Evolutionary conservation across 2,329 filamentous ascomycete genomes (phyloP).

Genomic region (Ceratocystis diversiconidia): DNA sequence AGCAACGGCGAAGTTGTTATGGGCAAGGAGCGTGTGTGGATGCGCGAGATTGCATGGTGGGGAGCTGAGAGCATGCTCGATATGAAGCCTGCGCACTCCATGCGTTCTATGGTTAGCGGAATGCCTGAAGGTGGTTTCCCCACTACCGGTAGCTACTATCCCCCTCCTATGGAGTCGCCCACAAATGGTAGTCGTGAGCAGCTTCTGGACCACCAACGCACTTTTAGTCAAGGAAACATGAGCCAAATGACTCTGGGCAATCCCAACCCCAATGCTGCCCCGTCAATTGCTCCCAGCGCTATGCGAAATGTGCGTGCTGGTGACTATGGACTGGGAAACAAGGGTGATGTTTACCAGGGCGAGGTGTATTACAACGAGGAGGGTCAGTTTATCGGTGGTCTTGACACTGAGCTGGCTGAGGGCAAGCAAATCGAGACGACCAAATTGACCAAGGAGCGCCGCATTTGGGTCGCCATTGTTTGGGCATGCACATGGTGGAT

Average conservation of each 20-base stretch:
- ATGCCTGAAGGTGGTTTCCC: conserved; percentile 54
- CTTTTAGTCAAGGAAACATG: conserved; percentile 40
- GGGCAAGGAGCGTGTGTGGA: conserved; percentile 86
- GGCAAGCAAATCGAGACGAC: conserved; percentile 63
- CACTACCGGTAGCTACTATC: conserved; percentile 53
- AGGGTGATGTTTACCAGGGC: conserved; percentile 65
- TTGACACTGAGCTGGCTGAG: conserved; percentile 67
- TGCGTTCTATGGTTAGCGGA: conserved; percentile 18
- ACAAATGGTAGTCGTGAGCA: conserved; percentile 60
- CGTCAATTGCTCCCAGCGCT: conserved; percentile 47
- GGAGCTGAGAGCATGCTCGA: conserved; percentile 95
- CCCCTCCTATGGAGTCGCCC: conserved; percentile 46
- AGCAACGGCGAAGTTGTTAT: conserved; percentile 93
- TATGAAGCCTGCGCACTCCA: conserved; percentile 51
- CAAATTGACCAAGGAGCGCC: conserved; percentile 47
- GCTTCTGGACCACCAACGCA: conserved; percentile 44
- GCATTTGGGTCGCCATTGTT: conserved; percentile 66
- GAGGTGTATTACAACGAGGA: conserved; percentile 61
- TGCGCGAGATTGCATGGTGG: conserved; percentile 91
- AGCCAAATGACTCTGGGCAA: conserved; percentile 39
- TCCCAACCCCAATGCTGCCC: conserved; percentile 25
- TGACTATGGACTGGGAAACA: conserved; percentile 78
- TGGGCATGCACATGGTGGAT: conserved; percentile 92
- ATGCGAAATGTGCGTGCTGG: conserved; percentile 47
- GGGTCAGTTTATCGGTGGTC: conserved; percentile 50